Evolutionary conservation across 2,329 filamentous ascomycete genomes (phyloP).

Genomic region (Thermomyces lanuginosus): DNA sequence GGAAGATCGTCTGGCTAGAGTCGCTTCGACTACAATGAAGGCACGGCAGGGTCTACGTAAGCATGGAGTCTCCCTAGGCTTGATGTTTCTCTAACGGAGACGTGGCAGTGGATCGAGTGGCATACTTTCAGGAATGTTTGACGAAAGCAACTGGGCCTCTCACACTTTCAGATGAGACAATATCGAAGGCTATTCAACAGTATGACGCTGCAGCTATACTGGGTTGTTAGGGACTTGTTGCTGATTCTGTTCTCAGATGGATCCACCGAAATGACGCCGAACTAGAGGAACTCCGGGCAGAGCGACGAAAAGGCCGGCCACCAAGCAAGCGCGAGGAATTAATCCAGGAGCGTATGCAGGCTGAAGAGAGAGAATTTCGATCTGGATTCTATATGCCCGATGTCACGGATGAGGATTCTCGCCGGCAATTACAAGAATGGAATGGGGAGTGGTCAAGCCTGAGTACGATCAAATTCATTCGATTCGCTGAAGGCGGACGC

Average conservation of each 20-base stretch:
- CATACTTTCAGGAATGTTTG: constrained; percentile 55
- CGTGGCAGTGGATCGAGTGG: constrained; percentile 45
- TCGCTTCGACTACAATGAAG: constrained; percentile 53
- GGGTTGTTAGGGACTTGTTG: not conserved
- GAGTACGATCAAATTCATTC: constrained; percentile 58
- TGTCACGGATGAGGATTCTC: constrained; percentile 49
- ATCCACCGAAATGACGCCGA: constrained; percentile 21
- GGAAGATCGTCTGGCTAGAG: constrained; percentile 65
- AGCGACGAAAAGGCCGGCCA: constrained; percentile 62
- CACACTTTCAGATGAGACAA: constrained; percentile 21
- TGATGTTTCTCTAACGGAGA: not conserved
- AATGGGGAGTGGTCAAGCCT: constrained; percentile 72
- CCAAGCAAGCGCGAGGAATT: constrained; percentile 61
- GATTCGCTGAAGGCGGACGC: constrained; percentile 49
- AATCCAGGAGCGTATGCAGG: constrained; percentile 52
- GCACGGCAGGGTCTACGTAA: constrained; percentile 58
- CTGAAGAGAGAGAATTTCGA: constrained; percentile 62
- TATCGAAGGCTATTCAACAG: constrained; percentile 41
- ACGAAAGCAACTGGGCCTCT: constrained; percentile 17
- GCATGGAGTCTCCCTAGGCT: constrained; percentile 11
- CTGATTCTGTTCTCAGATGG: too few relatives aligned
- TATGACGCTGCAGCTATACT: constrained; percentile 23
- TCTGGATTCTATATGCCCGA: constrained; percentile 72
- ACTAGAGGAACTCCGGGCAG: constrained; percentile 35
- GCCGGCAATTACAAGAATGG: constrained; percentile 54